A percentile compares a stretch with the other conserved stretches of the same genome.
Conservation (phyloP, 306 rosid genomes). For the Prunus mongolica region DNA sequence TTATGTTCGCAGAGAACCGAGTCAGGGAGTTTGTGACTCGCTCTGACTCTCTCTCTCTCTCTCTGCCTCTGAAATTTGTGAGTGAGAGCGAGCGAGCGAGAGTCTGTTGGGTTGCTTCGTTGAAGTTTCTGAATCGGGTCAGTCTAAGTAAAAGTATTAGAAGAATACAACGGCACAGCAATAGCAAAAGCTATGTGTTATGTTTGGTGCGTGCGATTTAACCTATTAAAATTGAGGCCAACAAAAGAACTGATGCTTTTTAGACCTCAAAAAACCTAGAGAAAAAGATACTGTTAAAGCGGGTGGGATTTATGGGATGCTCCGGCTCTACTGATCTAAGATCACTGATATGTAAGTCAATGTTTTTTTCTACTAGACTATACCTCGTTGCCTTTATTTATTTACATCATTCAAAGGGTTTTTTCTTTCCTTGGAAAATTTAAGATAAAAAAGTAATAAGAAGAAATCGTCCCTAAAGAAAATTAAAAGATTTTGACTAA, state of each 20-base stretch:
- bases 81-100: not conserved
- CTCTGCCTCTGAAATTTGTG: not conserved
- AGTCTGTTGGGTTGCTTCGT: not conserved
- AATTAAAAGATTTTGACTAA: no score
- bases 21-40: conserved; percentile 17
- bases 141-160: not conserved
- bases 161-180: not conserved
- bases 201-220: not conserved
- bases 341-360: no score
- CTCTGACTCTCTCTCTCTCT: conserved; percentile 11
- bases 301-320: not conserved
- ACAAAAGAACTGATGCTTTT: not conserved
- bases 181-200: not conserved
- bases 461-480: no score
- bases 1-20: not conserved
- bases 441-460: no score
- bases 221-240: not conserved
- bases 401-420: no score
- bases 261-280: not conserved
- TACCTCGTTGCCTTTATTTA: no score
- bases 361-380: accelerated
- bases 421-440: no score
- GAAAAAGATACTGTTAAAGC: not conserved
- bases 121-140: not conserved
- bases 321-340: not conserved